phyloP scores from a whole-genome alignment of 2,329 filamentous ascomycete species.

The Pseudopithomyces chartarum region DNA sequence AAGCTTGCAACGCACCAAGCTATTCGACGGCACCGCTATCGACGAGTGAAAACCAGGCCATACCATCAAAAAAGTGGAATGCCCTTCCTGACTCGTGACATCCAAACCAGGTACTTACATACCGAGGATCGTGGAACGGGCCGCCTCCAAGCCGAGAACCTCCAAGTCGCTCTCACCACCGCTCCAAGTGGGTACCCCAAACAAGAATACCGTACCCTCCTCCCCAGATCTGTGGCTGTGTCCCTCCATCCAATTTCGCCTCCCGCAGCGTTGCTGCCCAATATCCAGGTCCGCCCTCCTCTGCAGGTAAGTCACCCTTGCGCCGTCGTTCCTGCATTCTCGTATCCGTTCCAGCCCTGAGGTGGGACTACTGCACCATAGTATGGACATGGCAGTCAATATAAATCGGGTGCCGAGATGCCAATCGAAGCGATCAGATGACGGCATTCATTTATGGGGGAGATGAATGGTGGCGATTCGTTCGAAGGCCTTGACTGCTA shows the following conservation, averaged over 20 bases:
- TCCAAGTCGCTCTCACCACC: not conserved
- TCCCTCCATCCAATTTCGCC: not conserved
- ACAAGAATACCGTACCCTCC: not conserved
- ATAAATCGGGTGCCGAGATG: not conserved
- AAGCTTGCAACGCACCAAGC: too few species aligned
- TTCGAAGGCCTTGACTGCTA: not conserved
- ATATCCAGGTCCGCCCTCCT: not conserved
- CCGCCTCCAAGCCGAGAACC: not conserved
- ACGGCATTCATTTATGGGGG: not conserved
- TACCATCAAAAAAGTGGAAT: too few species aligned
- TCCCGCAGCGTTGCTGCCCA: not conserved
- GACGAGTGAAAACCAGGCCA: too few species aligned
- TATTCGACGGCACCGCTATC: too few species aligned
- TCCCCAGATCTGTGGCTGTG: not conserved
- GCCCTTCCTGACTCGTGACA: too few species aligned
- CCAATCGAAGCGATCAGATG: not conserved
- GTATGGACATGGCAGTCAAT: not conserved
- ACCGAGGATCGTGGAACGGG: not conserved
- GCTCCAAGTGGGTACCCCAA: not conserved
- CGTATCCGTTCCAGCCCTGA: not conserved
- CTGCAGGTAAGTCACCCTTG: not conserved
- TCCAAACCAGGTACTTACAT: not conserved
- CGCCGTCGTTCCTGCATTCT: slow-evolving; percentile 1
- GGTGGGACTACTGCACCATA: not conserved
- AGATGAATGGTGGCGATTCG: not conserved